Conservation (phyloP, 306 rosid genomes). For the Crataegus laevigata region DNA sequence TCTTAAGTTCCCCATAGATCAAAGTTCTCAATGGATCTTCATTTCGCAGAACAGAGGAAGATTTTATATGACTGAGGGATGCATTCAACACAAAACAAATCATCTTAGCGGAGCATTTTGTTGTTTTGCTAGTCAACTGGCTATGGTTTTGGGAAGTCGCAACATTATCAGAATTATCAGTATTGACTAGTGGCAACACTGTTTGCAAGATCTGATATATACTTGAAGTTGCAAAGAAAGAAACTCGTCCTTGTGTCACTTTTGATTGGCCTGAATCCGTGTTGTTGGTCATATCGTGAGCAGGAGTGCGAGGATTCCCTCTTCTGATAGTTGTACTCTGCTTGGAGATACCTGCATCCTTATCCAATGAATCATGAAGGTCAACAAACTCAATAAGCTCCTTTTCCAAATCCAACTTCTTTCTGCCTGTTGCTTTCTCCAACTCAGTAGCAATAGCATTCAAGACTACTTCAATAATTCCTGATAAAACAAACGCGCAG, state of each 20-base stretch:
- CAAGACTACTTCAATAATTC: slow-evolving; percentile 32
- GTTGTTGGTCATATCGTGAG: slow-evolving; percentile 5
- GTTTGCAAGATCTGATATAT: slow-evolving; percentile 26
- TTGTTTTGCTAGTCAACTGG: slow-evolving; percentile 16
- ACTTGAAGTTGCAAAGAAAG: slow-evolving; percentile 30
- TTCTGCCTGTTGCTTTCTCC: slow-evolving; percentile 27
- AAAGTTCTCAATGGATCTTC: slow-evolving; percentile 26
- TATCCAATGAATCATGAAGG: slow-evolving; percentile 20
- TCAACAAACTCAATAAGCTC: slow-evolving; percentile 23
- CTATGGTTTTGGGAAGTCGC: slow-evolving; percentile 19
- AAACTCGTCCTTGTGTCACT: slow-evolving; percentile 13
- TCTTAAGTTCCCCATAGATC: slow-evolving; percentile 26
- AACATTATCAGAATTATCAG: slow-evolving; percentile 6
- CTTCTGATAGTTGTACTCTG: slow-evolving; percentile 18
- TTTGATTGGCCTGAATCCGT: slow-evolving; percentile 20
- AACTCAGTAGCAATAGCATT: slow-evolving; percentile 27
- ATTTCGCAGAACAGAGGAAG: slow-evolving; percentile 6
- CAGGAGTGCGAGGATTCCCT: slow-evolving; percentile 12
- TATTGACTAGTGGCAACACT: slow-evolving; percentile 12
- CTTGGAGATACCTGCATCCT: slow-evolving; percentile 11
- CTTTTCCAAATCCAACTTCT: slow-evolving; percentile 26
- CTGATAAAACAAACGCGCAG: slow-evolving; percentile 14
- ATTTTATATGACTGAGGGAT: slow-evolving; percentile 23
- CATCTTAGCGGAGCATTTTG: slow-evolving; percentile 15
- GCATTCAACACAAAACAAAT: slow-evolving; percentile 23